These are phyloP conservation scores for Acer yangbiense DNA, from an alignment of 345 rosid species.

Conservation along the genomic window DNA sequence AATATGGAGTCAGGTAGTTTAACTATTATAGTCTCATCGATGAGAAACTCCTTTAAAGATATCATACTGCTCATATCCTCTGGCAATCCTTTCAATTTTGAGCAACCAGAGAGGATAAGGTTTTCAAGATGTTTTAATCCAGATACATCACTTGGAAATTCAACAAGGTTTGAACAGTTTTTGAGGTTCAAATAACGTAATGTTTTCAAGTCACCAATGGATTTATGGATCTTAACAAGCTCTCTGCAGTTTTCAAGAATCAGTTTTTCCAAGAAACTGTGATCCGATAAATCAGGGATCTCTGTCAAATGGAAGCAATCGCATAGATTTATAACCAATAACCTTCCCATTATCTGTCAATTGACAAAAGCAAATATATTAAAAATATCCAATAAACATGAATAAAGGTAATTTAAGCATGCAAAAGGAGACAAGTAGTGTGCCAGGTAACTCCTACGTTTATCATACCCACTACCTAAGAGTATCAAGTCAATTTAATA, in stretches of 20 bases:
- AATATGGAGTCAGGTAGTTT: conserved; percentile 14
- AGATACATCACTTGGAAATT: conserved; percentile 13
- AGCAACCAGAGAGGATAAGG: conserved; percentile 1
- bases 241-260: not conserved
- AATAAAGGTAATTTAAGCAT: not conserved
- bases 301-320: not conserved
- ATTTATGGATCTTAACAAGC: not conserved
- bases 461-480: too few species aligned
- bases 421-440: too few species aligned
- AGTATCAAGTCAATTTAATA: too few species aligned
- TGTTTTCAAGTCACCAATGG: not conserved
- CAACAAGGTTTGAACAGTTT: conserved; percentile 1
- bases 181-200: not conserved
- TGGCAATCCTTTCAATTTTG: conserved; percentile 16
- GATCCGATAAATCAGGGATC: conserved; percentile 3
- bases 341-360: not conserved
- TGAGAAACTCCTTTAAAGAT: conserved; percentile 19
- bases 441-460: too few species aligned
- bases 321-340: not conserved
- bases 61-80: conserved; percentile 19
- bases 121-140: not conserved
- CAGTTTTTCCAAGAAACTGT: conserved; percentile 2
- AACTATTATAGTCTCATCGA: conserved; percentile 20
- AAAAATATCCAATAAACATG: not conserved
- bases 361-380: not conserved